Evolutionary conservation across 345 rosid species (phyloP).

Genomic region (Eucalyptus curtisii): DNA sequence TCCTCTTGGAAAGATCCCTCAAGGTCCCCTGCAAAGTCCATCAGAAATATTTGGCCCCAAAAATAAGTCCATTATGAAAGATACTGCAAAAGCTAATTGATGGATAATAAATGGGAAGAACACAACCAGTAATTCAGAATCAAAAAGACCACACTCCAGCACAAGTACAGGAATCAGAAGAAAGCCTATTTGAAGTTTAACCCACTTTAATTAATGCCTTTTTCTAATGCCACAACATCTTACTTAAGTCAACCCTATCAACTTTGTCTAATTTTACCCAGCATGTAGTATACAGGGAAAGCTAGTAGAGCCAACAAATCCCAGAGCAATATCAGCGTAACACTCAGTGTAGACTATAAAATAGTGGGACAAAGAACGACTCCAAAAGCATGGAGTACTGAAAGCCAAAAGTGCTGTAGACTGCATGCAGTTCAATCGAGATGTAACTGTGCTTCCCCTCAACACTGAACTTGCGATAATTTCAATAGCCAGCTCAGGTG

Average conservation of each 20-base stretch:
- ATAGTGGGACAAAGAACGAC: background rate
- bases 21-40: constrained; percentile 42
- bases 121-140: background rate
- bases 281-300: background rate
- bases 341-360: background rate
- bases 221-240: background rate
- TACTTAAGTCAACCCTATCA: background rate
- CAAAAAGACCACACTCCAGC: background rate
- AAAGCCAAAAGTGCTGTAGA: background rate
- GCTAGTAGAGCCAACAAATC: background rate
- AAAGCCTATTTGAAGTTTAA: background rate
- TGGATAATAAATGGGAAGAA: background rate
- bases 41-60: background rate
- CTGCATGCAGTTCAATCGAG: background rate
- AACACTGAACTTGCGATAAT: background rate
- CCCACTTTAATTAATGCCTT: background rate
- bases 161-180: background rate
- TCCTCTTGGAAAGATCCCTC: constrained; percentile 53
- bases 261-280: background rate
- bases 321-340: background rate
- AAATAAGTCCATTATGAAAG: background rate
- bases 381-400: background rate
- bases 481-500: background rate
- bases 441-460: background rate
- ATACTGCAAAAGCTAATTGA: background rate